Base-by-base conservation (phyloP, 2,329 filamentous ascomycete genomes). In the Epichloe typhina region DNA sequence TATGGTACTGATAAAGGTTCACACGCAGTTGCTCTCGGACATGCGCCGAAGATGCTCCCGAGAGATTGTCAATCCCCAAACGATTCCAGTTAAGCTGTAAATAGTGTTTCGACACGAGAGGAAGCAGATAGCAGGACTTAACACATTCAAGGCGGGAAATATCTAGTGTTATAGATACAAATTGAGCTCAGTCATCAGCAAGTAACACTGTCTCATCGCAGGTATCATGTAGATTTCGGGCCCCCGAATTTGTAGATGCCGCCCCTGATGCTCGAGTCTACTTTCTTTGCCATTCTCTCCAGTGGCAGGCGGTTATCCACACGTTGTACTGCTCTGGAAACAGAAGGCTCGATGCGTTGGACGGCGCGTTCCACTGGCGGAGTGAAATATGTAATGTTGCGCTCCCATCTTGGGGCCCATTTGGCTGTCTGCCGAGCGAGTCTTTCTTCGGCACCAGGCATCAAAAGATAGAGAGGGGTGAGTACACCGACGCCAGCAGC, bases 391-490 rank as follows among this genome's bases (percentile, higher is more conserved):
- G 66, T 72, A 60, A 80, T 72, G 64, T 77, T 79, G 49, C 71
- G 69, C 64, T 80, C 76, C 77, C 77, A 81, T 51, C 75, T 72
- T 17, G 76, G 76, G 4, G 77, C 77, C 77, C 77, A 80, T 58
- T 74, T 72, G 52, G 69, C 67, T 3, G 77, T 80, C 62, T 79
- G 75, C 23, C 65, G 64, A 50, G 74, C 71, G 37, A 80, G 61
- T 42, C 71, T 71, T 62, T 79, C 74, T 56, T 78, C 72, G 52
- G 75, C 74, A 37, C 76, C 75, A 26, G 77, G 77, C 52, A 77
- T 68, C 59, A 79, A 68, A 58, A 80, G 69, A 66, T 78, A 79
- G 58, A 81, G 70, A 31, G 77, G 77, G 1, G 76, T 72, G 50
- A 81, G 71, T 56, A 70, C 74, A 45, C 66, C 70, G 53, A 78